phyloP scores from a whole-genome alignment of 1,284 basidiomycete species.

The Ceraceosorus guamensis region DNA sequence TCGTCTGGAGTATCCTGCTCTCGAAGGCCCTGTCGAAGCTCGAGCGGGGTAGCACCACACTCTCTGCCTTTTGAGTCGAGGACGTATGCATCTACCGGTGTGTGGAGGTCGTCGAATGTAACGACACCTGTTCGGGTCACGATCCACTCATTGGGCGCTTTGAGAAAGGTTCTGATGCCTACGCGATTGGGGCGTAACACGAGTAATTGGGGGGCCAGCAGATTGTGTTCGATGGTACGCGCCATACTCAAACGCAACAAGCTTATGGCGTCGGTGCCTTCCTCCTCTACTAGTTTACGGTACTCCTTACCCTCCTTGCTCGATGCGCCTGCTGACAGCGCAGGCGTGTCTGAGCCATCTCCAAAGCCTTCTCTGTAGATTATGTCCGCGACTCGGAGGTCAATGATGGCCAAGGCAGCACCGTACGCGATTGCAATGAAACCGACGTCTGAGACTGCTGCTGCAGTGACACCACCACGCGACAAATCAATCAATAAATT shows the following conservation, averaged over 20 bases:
- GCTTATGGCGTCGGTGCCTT: slow-evolving; percentile 26
- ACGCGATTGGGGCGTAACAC: slow-evolving; percentile 28
- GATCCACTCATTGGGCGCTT: slow-evolving; percentile 30
- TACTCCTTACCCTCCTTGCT: slow-evolving; percentile 7
- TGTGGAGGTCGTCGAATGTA: slow-evolving; percentile 24
- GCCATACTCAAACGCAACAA: slow-evolving; percentile 30
- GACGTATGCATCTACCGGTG: slow-evolving; percentile 13
- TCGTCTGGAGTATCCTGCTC: slow-evolving; percentile 13
- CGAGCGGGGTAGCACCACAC: slow-evolving; percentile 18
- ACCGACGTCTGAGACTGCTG: slow-evolving; percentile 31
- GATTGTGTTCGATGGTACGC: slow-evolving; percentile 24
- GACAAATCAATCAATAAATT: slow-evolving; percentile 28
- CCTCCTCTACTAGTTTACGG: slow-evolving; percentile 26
- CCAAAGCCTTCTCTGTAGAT: slow-evolving; percentile 40
- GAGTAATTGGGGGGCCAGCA: slow-evolving; percentile 32
- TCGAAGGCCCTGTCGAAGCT: slow-evolving; percentile 25
- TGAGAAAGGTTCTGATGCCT: slow-evolving; percentile 37
- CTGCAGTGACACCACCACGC: slow-evolving; percentile 29
- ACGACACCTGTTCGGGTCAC: slow-evolving; percentile 17
- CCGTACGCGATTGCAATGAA: slow-evolving; percentile 38
- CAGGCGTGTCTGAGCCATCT: slow-evolving; percentile 5
- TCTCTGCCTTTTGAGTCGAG: slow-evolving; percentile 25
- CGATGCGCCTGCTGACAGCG: slow-evolving; percentile 7
- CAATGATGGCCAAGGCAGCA: slow-evolving; percentile 33
- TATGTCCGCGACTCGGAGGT: slow-evolving; percentile 33